These are phyloP conservation scores for Puccinellia tenuiflora DNA, from an alignment of 176 grass and related monocot species.

Conservation along the genomic window DNA sequence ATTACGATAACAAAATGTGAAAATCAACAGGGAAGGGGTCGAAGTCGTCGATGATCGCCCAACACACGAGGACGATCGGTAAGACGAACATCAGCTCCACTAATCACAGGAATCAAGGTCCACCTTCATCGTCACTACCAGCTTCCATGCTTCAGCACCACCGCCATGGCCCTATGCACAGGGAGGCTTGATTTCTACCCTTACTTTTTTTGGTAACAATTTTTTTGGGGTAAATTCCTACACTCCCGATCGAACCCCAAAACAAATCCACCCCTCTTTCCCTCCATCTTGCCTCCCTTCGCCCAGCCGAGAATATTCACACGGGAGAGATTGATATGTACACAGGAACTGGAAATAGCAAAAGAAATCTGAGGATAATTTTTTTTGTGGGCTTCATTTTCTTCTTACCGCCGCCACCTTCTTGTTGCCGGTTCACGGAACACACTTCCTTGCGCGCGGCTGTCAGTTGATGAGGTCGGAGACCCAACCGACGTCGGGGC, in stretches of 20 bases:
- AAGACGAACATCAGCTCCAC: neutral
- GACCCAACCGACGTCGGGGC: conserved; percentile 70
- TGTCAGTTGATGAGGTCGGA: conserved; percentile 76
- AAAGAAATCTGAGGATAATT: neutral
- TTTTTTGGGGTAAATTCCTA: conserved; percentile 19
- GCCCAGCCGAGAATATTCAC: conserved; percentile 42
- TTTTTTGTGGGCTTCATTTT: neutral
- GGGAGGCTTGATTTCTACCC: neutral
- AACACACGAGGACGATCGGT: neutral
- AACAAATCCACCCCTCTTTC: conserved; percentile 58
- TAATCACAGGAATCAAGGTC: conserved; percentile 14
- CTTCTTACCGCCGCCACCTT: conserved; percentile 8
- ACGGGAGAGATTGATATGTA: conserved; percentile 35
- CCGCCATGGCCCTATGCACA: conserved; percentile 15
- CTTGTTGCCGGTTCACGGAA: too few species aligned
- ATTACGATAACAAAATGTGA: conserved; percentile 48
- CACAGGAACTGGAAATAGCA: conserved; percentile 29
- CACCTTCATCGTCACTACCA: neutral
- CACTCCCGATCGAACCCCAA: conserved; percentile 43
- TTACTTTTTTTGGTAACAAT: neutral
- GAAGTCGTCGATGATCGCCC: conserved; percentile 19
- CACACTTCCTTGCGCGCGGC: too few species aligned
- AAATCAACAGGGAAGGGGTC: conserved; percentile 16
- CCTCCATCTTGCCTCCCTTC: conserved; percentile 22
- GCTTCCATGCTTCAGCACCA: conserved; percentile 12